A percentile compares a stretch with the other conserved stretches of the same genome.
phyloP scores from a whole-genome alignment of 1,284 basidiomycete genomes.

The Apiotrichum sp. region DNA sequence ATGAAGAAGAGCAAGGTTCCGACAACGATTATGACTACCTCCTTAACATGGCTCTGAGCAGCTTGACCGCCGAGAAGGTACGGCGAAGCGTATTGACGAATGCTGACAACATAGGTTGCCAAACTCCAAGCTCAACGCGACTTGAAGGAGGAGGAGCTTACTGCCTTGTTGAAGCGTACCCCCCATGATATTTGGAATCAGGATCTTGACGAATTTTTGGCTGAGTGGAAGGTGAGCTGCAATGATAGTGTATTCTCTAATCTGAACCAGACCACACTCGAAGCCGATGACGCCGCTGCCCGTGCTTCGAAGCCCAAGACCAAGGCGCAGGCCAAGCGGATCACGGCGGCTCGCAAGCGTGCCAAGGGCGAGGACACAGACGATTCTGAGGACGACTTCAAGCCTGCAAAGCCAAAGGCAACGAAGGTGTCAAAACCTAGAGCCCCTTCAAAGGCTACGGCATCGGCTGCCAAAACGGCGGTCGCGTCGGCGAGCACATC shows the following conservation, averaged over 20 bases:
- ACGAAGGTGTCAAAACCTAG: neutral
- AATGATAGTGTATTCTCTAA: no score
- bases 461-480: no score
- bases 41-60: conserved; percentile 91
- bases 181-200: conserved; percentile 85
- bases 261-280: no score
- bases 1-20: conserved; percentile 51
- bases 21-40: conserved; percentile 87
- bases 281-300: no score
- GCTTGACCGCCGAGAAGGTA: conserved; percentile 85
- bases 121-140: conserved; percentile 74
- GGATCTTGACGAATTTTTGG: conserved; percentile 78
- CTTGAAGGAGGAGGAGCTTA: conserved; percentile 77
- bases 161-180: conserved; percentile 68
- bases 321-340: no score
- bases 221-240: conserved; percentile 60
- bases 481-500: no score
- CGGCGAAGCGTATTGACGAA: no score
- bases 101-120: conserved; percentile 50
- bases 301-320: no score
- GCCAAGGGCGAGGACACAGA: no score
- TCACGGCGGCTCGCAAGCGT: no score
- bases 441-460: no score
- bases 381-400: conserved; percentile 63
- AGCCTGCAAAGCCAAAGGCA: conserved; percentile 52